Evolutionary conservation across 768 basidiomycete genomes (phyloP), one percentile per base, ranked within the genome.

Genomic region (Pleurotus eryngii): DNA sequence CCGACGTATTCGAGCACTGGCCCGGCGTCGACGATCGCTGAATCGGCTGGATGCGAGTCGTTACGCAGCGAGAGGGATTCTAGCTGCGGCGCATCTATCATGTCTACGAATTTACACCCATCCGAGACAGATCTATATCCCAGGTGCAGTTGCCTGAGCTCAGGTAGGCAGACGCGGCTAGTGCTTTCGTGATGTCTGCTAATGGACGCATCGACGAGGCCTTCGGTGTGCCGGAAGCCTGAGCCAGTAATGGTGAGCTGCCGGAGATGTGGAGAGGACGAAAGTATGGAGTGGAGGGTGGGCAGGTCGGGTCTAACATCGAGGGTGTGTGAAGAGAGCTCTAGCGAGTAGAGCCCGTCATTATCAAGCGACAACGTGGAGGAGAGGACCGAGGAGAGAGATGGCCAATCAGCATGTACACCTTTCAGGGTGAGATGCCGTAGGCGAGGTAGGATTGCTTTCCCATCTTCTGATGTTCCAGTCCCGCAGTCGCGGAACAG

Each of bases 381-480:
- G 0, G 60, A 57, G 11, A 77, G 64, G n/a, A 73, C 64, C 49
- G 60, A 49, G 30, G 74, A 71, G 42, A 82, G 76, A 20, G 74
- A 65, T 2, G 67, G 50, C 84, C 81, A 86, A 42, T 82, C 72
- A 30, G 80, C 72, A 64, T 85, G 84, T 3, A 87, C 82, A 18
- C 85, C 85, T 55, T 75, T 72, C 11, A 86, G 78, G 1, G 70
- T 71, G 18, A 86, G 74, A 39, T 75, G 68, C n/a, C 71, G 73
- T 15, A 87, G 69, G 20, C 67, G 66, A n/a, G 84, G 78, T 8
- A 79, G 69, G 37, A 74, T 64, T 42, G 67, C 61, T 45, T 49
- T 57, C 5, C 43, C 57, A 22, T 53, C 47, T 6, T 59, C 48
- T 14, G 56, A 39, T 38, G 65, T 57, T 46, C 60, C 58, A 56